Evolutionary conservation across 1,284 basidiomycete genomes (phyloP), one percentile per base, ranked within the genome.

Genomic region (Ustilago loliicola): DNA sequence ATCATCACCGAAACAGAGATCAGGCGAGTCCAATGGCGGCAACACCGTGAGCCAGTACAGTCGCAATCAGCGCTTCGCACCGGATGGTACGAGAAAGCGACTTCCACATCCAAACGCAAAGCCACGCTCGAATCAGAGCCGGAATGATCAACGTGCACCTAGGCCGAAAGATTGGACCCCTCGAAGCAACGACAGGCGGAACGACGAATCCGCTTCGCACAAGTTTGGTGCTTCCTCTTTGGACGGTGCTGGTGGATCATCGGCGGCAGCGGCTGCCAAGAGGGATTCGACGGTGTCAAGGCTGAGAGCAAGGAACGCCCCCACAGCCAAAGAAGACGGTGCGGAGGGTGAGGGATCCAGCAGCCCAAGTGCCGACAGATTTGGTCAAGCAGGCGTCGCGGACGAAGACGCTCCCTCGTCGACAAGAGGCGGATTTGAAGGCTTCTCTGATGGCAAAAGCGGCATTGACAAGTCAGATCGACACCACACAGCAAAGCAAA

Each of bases 401-500:
- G 58, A 45, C 4, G 63, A 52, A 3, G 59, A 50, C 17, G 36
- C 52, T 32, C 27, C 48, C 1, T n/a, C 27, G 4, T 17, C 51
- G 4, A 0, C 51, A 9, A 52, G 57, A 34, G 57, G 30, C 3
- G 65, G 52, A 9, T 61, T 67, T 17, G 71, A 73, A 40, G 56
- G 60, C 38, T 23, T 60, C 1, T 15, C 25, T 5, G 48, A 52
- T 13, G 53, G 48, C 13, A 30, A 29, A 25, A 60, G 19, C 10
- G 25, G 25, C 23, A n/a, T 66, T 0, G 73, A 67, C 1, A 76
- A 67, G 38, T 71, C 67, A 8, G 73, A 71, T 36, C 73, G 73
- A 36, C 73, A 76, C 40, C 61, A 76, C 32, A 53, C 58, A 1
- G 73, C 67, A 15, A 76, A 76, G 61, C 73, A 76, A 27, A 76